phyloP scores from a whole-genome alignment of 192 early-diverging fungal genomes.

The Rhizophagus prolifer region DNA sequence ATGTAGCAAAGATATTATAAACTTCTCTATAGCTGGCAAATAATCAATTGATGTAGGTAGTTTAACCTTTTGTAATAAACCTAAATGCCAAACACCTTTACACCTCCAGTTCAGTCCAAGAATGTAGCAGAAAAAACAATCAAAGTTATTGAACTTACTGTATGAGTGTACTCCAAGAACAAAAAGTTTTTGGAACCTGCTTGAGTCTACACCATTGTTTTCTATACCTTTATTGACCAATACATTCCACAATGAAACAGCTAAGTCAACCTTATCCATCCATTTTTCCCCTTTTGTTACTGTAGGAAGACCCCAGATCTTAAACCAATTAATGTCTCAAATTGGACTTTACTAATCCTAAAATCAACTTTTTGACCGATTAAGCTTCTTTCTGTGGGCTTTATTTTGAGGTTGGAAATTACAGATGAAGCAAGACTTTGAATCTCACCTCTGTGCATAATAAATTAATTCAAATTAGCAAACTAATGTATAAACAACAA shows the following conservation, averaged over 20 bases:
- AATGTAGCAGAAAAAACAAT: conserved; percentile 1
- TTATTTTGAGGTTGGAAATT: background rate
- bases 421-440: conserved; percentile 12
- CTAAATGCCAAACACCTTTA: conserved; percentile 16
- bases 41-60: conserved; percentile 17
- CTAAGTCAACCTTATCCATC: conserved; percentile 17
- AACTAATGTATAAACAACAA: conserved; percentile 3
- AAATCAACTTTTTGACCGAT: conserved; percentile 15
- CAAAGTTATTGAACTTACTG: conserved; percentile 10
- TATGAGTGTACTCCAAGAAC: conserved; percentile 14
- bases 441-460: conserved; percentile 14
- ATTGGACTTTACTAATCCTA: conserved; percentile 2
- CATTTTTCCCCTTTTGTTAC: conserved; percentile 22
- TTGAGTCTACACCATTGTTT: conserved; percentile 7
- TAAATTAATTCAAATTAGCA: background rate
- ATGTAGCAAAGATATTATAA: conserved; percentile 13
- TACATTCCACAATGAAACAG: conserved; percentile 3
- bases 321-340: conserved; percentile 14
- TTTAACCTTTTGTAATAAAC: conserved; percentile 18
- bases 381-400: conserved; percentile 21
- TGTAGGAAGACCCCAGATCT: conserved; percentile 18
- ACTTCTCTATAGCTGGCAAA: conserved; percentile 17
- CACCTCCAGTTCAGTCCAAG: conserved; percentile 10
- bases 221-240: conserved; percentile 18
- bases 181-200: conserved; percentile 6